Base-by-base conservation (phyloP, 1,139 yeast genomes). In the Sugiyamaella grinbergsii region DNA sequence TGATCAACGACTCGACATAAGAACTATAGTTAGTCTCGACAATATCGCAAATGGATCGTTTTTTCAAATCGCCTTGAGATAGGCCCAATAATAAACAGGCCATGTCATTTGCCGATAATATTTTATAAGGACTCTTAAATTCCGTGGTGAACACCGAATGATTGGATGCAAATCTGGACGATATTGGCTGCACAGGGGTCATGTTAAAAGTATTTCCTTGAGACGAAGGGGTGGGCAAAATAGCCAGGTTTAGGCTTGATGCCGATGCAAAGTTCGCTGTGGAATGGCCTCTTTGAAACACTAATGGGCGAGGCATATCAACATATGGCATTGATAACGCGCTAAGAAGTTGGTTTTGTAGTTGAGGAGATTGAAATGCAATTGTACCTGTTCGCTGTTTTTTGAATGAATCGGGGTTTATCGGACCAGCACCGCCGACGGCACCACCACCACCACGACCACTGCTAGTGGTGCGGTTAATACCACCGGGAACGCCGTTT, bases 11-110 rank as follows among this genome's bases (percentile, higher is more conserved):
- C 23, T 38, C 47, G 1, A 67, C 47, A 16, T 50, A 46, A 0
- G 48, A 51, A 5, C 59, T 60, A 32, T 85, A 82, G 59, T 85
- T 84, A 0, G 87, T 84, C 11, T 90, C 87, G 31, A 90, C 81
- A 55, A 89, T 75, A 65, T 88, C 95, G 72, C 87, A 74, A 40
- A 91, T 73, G 0, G 89, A 79, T 49, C 85, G 69, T 15, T 83
- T 76, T 42, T 78, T 77, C 44, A 90, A 73, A 45, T 84, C 82
- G 28, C 73, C 74, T 61, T 82, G 81, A 54, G 87, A 81, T 8
- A 86, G 81, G 15, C 96, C 97, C 71, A 90, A 87, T 74, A 87
- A 82, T 57, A 89, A 75, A 63, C 95, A 86, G 0, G 96, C 96
- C 60, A 89, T 73, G 68, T 91, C 97, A 63, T 91, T 91, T 6